These are phyloP conservation scores for Trypanosoma cruzi DNA, from an alignment of 208 protist species.

Conservation along the genomic window DNA sequence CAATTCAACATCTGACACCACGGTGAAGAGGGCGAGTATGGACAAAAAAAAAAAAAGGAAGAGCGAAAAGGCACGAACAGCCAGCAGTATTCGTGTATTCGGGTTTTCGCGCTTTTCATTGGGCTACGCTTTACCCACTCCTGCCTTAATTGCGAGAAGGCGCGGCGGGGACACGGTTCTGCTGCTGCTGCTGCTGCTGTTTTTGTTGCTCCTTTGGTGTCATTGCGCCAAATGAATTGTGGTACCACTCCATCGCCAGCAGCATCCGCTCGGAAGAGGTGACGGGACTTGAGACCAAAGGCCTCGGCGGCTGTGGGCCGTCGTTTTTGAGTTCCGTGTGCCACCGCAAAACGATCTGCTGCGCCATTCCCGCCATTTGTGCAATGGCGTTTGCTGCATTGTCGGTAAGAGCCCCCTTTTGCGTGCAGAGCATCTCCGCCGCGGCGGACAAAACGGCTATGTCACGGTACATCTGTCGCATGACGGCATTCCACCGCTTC, in stretches of 20 bases:
- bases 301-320: not conserved
- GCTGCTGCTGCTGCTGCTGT: constrained; percentile 25
- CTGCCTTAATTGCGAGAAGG: not conserved
- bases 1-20: no score
- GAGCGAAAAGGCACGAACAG: no score
- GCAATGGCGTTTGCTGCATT: constrained; percentile 16
- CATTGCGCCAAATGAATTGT: constrained; percentile 16
- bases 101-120: not conserved
- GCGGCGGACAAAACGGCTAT: constrained; percentile 29
- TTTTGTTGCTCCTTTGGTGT: not conserved
- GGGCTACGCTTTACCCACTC: not conserved
- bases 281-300: no score
- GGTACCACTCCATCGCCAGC: constrained; percentile 47
- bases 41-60: not conserved
- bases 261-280: constrained; percentile 15
- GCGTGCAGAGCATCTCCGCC: constrained; percentile 30
- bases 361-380: constrained; percentile 34
- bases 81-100: no score
- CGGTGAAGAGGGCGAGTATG: no score
- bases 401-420: constrained; percentile 8
- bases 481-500: constrained; percentile 26
- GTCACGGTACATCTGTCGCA: constrained; percentile 34
- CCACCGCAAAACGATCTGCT: constrained; percentile 35
- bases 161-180: not conserved
- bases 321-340: constrained; percentile 29